Evolutionary conservation across 257 asterid species (phyloP).

Genomic region (Petrea volubilis): DNA sequence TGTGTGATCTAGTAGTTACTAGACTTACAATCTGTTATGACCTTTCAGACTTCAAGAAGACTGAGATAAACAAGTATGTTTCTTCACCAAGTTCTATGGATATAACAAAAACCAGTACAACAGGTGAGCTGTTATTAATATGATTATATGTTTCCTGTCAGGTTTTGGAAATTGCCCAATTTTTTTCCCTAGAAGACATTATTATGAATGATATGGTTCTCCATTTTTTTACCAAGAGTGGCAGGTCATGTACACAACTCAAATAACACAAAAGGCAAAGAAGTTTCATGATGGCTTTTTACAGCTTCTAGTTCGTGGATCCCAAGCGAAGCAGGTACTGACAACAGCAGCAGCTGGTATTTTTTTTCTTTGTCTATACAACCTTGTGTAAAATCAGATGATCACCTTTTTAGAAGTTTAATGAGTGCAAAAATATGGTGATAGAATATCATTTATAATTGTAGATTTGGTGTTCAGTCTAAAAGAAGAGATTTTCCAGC

Average conservation of each 20-base stretch:
- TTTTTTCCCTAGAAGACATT: neutral
- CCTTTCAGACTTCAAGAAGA: constrained; percentile 76
- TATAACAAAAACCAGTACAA: constrained; percentile 39
- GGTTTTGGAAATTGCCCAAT: neutral
- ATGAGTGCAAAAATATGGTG: neutral
- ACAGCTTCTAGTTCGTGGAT: constrained; percentile 63
- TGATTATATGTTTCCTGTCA: neutral
- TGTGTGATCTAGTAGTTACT: constrained; percentile 12
- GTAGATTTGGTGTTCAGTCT: neutral
- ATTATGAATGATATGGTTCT: no score
- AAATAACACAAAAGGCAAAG: constrained; percentile 80
- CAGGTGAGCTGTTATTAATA: constrained; percentile 41
- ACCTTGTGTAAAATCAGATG: constrained; percentile 14
- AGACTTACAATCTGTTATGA: constrained; percentile 17
- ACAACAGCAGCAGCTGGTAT: constrained; percentile 19
- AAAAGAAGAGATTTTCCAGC: neutral
- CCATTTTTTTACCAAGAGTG: constrained; percentile 52
- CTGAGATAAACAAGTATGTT: constrained; percentile 50
- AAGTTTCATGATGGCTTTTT: constrained; percentile 80
- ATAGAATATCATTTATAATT: neutral
- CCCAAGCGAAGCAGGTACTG: constrained; percentile 78
- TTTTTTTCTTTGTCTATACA: constrained; percentile 4
- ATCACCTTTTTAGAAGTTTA: constrained; percentile 5
- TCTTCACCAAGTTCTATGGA: constrained; percentile 59
- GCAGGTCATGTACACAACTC: constrained; percentile 91